These are phyloP conservation scores for Aschersonia sp. DNA, from an alignment of 2,329 filamentous ascomycete species.

Conservation along the genomic window DNA sequence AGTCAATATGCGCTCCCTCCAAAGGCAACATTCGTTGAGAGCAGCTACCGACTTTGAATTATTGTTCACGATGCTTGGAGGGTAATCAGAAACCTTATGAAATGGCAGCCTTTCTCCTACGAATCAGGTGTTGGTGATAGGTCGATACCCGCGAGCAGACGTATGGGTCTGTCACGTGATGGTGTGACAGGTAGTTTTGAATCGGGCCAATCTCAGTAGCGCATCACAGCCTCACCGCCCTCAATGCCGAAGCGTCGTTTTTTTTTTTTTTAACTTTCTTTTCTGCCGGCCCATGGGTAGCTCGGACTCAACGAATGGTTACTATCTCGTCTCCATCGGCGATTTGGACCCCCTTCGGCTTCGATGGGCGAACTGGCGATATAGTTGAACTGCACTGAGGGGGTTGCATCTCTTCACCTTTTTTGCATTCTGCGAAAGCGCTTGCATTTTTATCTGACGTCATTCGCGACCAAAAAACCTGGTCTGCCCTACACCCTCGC, in stretches of 20 bases:
- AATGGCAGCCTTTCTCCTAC: too few relatives aligned
- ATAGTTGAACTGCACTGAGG: too few relatives aligned
- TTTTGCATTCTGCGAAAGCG: too few relatives aligned
- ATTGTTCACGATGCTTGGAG: constrained; percentile 10
- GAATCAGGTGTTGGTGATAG: too few relatives aligned
- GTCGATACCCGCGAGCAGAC: neutral
- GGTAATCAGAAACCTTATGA: constrained; percentile 9
- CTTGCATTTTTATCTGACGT: too few relatives aligned
- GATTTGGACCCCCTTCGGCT: neutral
- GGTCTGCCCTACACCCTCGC: too few relatives aligned
- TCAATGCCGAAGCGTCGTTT: neutral
- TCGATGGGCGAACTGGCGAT: neutral
- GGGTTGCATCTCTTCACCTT: too few relatives aligned
- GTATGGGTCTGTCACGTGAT: neutral
- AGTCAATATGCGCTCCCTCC: constrained; percentile 23
- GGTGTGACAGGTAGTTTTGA: neutral
- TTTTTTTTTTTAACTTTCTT: constrained; percentile 8
- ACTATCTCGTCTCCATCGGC: too few relatives aligned
- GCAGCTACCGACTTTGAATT: constrained; percentile 3
- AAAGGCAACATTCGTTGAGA: neutral
- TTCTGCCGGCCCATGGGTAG: constrained; percentile 9
- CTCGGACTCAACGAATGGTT: too few relatives aligned
- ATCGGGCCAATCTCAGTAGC: neutral
- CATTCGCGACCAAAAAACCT: too few relatives aligned
- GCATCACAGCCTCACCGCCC: constrained; percentile 10